Evolutionary conservation across 345 rosid genomes (phyloP), one percentile per base, ranked within the genome.

Genomic region (Eucalyptus cloeziana): DNA sequence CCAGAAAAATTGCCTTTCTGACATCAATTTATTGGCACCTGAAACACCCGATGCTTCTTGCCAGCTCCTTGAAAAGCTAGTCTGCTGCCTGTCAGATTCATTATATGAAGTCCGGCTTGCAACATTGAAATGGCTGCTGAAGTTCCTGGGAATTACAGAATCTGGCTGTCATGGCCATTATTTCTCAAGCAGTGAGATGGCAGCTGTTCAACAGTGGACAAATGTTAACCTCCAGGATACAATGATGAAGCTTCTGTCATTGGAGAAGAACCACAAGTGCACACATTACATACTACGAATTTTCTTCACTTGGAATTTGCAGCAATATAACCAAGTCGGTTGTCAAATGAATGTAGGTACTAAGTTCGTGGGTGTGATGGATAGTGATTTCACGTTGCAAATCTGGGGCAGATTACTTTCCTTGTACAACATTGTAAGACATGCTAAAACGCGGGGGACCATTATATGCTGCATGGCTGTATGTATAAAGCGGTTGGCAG

Each of bases 61-160:
- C 19, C 94, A 94, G 85, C 93, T 93, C 83, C 91, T 89, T 50
- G 96, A 94, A 86, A 94, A 93, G 94, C 90, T 97, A 90, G 89
- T 93, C 54, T 91, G 93, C 43, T 93, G 95, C 88, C 88, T 96
- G 91, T 94, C 95, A 86, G 98, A 97, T 91, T 95, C 96, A 76
- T 94, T 95, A 45, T 97, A 96, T 93, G 99, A 97, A 93, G 98
- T 96, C 93, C 96, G 96, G 87, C 95, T 95, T 80, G 94, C 95
- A 89, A 96, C 99, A 89, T 89, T 97, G 89, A 96, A 97, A 91
- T 97, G 99, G 99, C 91, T 96, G 89, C 92, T 94, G 87, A 95
- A 90, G 93, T 95, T 95, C 91, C 88, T 97, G 88, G 93, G 94
- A 79, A 93, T 93, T 50, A 88, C 76, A 86, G 94, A 93, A 90